phyloP scores from a whole-genome alignment of 2,329 filamentous ascomycete genomes.

The Mycosphaerella arachidis region DNA sequence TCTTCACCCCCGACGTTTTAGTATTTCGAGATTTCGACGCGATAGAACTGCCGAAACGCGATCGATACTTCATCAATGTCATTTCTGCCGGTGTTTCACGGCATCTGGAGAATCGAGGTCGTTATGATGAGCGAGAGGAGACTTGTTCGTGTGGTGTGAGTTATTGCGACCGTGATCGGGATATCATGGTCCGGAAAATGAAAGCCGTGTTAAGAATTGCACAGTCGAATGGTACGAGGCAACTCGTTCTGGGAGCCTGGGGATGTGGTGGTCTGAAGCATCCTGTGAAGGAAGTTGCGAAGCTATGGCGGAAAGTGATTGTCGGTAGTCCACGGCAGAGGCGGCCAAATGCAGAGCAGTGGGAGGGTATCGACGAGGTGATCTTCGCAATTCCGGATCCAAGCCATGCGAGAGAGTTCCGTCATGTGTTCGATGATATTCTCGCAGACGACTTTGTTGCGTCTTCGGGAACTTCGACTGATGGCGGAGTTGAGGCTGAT shows the following conservation, averaged over 20 bases:
- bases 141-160: conserved; percentile 37
- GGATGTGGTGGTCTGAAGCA: conserved; percentile 63
- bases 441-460: conserved; percentile 19
- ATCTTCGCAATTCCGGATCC: conserved; percentile 56
- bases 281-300: conserved; percentile 55
- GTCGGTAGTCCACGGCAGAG: conserved; percentile 30
- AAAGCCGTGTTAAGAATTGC: conserved; percentile 53
- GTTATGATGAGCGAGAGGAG: conserved; percentile 29
- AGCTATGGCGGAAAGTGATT: conserved; percentile 48
- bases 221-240: conserved; percentile 42
- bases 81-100: conserved; percentile 56
- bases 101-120: conserved; percentile 50
- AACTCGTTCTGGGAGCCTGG: conserved; percentile 59
- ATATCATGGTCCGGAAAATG: conserved; percentile 54
- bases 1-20: conserved; percentile 56
- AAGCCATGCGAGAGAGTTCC: conserved; percentile 51
- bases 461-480: conserved; percentile 1
- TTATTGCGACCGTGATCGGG: conserved; percentile 46
- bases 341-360: conserved; percentile 39
- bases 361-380: conserved; percentile 46
- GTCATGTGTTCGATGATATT: conserved; percentile 30
- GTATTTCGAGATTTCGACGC: conserved; percentile 50
- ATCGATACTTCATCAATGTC: conserved; percentile 57
- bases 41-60: conserved; percentile 41
- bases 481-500: conserved; percentile 6